Evolutionary conservation across 2,329 filamentous ascomycete genomes (phyloP).

Genomic region (Ophidiomyces ophidiicola): DNA sequence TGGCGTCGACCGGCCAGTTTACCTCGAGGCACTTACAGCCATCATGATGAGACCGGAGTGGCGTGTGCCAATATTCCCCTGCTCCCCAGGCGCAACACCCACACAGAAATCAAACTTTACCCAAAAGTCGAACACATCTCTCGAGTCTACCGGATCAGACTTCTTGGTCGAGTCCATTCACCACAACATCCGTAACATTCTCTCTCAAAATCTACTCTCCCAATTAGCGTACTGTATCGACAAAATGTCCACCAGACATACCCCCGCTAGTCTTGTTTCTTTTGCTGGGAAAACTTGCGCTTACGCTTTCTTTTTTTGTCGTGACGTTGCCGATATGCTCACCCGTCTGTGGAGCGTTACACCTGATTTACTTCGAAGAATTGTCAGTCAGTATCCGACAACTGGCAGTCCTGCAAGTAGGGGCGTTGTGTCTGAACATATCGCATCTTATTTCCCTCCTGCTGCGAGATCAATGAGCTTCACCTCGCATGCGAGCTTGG

Average conservation of each 20-base stretch:
- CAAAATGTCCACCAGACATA: conserved; percentile 69
- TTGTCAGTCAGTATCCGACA: conserved; percentile 57
- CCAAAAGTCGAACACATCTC: conserved; percentile 44
- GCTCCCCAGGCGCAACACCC: conserved; percentile 35
- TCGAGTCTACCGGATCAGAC: conserved; percentile 48
- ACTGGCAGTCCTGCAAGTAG: conserved; percentile 42
- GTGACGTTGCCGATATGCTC: conserved; percentile 71
- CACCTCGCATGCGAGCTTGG: conserved; percentile 48
- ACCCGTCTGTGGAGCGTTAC: conserved; percentile 68
- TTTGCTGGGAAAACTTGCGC: conserved; percentile 86
- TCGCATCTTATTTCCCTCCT: conserved; percentile 58
- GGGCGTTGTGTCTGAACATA: conserved; percentile 44
- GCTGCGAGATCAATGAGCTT: conserved; percentile 51
- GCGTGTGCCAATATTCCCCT: conserved; percentile 56
- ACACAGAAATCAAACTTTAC: conserved; percentile 30
- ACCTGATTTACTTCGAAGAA: conserved; percentile 55
- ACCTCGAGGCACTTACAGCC: conserved; percentile 64
- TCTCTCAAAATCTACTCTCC: conserved; percentile 65
- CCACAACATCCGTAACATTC: conserved; percentile 81
- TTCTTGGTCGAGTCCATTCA: conserved; percentile 66
- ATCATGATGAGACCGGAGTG: conserved; percentile 87
- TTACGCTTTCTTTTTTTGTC: conserved; percentile 87
- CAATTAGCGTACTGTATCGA: conserved; percentile 83
- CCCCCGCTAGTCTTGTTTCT: conserved; percentile 58
- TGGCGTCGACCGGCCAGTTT: conserved; percentile 67